phyloP scores from a whole-genome alignment of 176 grass and related monocot species.

The Zizania latifolia region DNA sequence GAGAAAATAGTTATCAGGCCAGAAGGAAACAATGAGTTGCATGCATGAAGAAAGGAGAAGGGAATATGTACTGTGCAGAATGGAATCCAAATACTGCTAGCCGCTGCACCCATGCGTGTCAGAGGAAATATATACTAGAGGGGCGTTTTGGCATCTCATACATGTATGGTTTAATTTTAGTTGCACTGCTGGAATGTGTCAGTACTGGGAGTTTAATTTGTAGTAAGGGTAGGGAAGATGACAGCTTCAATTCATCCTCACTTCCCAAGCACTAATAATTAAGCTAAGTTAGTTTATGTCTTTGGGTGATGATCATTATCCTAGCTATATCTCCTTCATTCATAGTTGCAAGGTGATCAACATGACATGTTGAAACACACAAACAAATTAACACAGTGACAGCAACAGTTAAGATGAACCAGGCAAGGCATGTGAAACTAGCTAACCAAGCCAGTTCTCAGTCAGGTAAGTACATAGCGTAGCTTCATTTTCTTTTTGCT shows the following conservation, averaged over 20 bases:
- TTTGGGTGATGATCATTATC: slow-evolving; percentile 5
- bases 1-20: neutral
- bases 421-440: neutral
- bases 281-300: slow-evolving; percentile 29
- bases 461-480: neutral
- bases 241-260: slow-evolving; percentile 37
- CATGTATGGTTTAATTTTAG: slow-evolving; percentile 25
- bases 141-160: slow-evolving; percentile 26
- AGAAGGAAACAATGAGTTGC: slow-evolving; percentile 17
- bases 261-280: slow-evolving; percentile 27
- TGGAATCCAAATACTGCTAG: slow-evolving; percentile 35
- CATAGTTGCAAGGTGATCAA: neutral
- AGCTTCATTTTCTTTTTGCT: neutral
- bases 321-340: neutral
- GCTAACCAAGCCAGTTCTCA: neutral
- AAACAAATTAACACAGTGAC: neutral
- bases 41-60: slow-evolving; percentile 28
- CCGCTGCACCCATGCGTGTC: slow-evolving; percentile 31
- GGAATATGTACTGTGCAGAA: slow-evolving; percentile 38
- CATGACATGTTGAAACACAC: neutral
- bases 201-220: slow-evolving; percentile 23
- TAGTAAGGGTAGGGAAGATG: slow-evolving; percentile 1
- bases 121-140: slow-evolving; percentile 27
- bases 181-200: slow-evolving; percentile 40
- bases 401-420: neutral